These are phyloP conservation scores for Spergularia marina DNA, from an alignment of 148 eudicot species.

Conservation along the genomic window DNA sequence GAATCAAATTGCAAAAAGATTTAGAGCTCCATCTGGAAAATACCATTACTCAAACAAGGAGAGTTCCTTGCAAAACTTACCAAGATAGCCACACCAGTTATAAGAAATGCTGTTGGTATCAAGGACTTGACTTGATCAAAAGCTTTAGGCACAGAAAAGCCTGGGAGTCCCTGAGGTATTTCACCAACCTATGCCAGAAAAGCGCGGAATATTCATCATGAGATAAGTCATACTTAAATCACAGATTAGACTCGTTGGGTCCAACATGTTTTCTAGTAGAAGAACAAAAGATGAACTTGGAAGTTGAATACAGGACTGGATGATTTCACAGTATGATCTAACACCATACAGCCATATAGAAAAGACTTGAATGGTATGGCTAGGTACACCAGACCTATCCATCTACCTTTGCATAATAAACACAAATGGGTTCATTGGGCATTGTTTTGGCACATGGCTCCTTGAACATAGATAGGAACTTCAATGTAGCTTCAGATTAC, in stretches of 20 bases:
- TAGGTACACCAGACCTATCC: not conserved
- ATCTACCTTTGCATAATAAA: not conserved
- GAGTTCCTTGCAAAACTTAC: constrained; percentile 38
- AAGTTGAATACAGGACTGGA: not conserved
- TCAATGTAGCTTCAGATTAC: not conserved
- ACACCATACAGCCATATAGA: no score
- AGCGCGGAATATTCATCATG: not conserved
- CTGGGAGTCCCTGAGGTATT: constrained; percentile 93
- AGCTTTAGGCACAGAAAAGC: constrained; percentile 75
- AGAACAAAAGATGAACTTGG: not conserved
- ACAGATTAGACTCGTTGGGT: no score
- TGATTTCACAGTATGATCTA: no score
- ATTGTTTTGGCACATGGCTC: not conserved
- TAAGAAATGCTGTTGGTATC: constrained; percentile 86
- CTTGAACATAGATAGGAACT: constrained; percentile 7
- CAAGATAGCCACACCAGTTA: constrained; percentile 95
- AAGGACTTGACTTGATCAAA: constrained; percentile 61
- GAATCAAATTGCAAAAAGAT: constrained; percentile 11
- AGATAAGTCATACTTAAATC: not conserved
- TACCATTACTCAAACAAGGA: constrained; percentile 9
- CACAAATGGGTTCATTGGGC: not conserved
- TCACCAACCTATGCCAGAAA: constrained; percentile 69
- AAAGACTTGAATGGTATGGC: not conserved
- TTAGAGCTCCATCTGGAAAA: constrained; percentile 14
- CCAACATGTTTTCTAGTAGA: not conserved